Evolutionary conservation across 2,329 filamentous ascomycete genomes (phyloP), one percentile per base, ranked within the genome.

Genomic region (Penicillium thymicola): DNA sequence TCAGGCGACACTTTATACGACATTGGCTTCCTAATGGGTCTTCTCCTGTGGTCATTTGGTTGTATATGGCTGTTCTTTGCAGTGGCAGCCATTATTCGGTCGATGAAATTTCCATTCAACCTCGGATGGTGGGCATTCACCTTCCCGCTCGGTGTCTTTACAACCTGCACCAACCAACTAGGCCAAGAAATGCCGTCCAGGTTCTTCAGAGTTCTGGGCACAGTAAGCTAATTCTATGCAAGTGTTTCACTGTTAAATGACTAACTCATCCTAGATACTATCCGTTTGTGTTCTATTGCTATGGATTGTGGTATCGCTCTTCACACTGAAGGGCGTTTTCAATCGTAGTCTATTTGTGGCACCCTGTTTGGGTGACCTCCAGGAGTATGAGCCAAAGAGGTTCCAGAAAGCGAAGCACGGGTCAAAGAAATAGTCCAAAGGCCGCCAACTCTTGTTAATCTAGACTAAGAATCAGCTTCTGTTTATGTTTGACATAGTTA

Each of bases 91-190:
- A 28, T 44, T 28, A 28, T 44, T 28, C 41, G 41, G 9, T 18
- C 5, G 25, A 44, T 11, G 10, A 28, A 28, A 44, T 18, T 44
- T 44, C 41, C 41, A 44, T 44, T 44, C 41, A 44, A 50, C 21
- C 28, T 50, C 27, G 48, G 48, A 32, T 50, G 48, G 48, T 50
- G 48, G 48, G 37, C 25, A 16, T 50, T 42, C n/a, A 44, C 25
- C 16, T 44, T 44, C 41, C 41, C 41, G 25, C 41, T 44, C 25
- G 25, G 41, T 16, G 41, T 44, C 16, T 44, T 44, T 18, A 18
- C 41, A 13, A 44, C 27, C 16, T 44, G 41, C 16, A 44, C 41
- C 10, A 44, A 28, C 41, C 41, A 44, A 10, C 41, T 44, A 9
- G 41, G 25, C 10, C 9, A 10, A 44, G 41, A 28, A 28, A 36